Percentiles rank a stretch among this genome's conserved stretches.
Conservation (phyloP, 192 early-diverging fungal species). For the Dimargaris verticillata region DNA sequence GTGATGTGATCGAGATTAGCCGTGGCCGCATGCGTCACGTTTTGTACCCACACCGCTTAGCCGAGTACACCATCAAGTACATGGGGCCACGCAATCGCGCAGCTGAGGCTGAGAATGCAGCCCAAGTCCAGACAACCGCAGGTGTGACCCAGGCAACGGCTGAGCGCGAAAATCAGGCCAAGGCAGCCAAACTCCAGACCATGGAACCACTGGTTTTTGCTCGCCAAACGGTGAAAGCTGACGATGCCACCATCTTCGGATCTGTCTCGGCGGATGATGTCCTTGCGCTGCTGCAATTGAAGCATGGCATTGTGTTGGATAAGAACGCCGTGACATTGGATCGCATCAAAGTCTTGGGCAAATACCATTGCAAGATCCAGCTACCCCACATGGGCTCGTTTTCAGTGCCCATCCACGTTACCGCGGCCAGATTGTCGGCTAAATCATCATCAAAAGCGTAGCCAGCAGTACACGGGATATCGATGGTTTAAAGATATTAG, state of each 20-base stretch:
- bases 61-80: conserved; percentile 20
- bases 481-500: no score
- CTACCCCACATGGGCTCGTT: conserved; percentile 6
- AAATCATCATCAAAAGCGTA: no score
- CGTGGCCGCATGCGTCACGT: conserved; percentile 27
- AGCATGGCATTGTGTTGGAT: not conserved
- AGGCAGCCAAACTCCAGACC: not conserved
- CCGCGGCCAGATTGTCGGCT: no score
- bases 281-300: not conserved
- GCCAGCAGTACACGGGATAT: no score
- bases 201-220: not conserved
- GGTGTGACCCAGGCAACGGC: not conserved
- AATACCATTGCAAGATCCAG: not conserved
- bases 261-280: conserved; percentile 10
- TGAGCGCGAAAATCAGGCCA: no score
- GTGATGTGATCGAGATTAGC: conserved; percentile 19
- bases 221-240: not conserved
- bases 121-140: not conserved
- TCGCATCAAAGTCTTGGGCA: not conserved
- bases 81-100: conserved; percentile 23
- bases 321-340: not conserved
- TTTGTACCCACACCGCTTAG: conserved; percentile 27
- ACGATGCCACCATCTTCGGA: conserved; percentile 9
- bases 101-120: conserved; percentile 5
- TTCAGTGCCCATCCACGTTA: not conserved